Conservation (phyloP, 1,284 basidiomycete genomes). For the Pseudozyma hubeiensis region DNA sequence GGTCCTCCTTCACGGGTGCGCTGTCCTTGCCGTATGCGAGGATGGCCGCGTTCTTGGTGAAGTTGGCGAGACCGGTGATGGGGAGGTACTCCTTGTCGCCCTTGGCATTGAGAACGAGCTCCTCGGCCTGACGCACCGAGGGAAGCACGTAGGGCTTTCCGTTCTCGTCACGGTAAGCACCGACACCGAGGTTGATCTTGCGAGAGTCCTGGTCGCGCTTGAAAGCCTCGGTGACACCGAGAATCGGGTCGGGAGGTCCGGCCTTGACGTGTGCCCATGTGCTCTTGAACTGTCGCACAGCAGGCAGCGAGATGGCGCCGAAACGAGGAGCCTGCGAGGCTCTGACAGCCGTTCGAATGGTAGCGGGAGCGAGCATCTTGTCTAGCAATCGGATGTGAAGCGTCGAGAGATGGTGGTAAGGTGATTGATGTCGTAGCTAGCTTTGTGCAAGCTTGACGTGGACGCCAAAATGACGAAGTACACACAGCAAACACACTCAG, state of each 20-base stretch:
- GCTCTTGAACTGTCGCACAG: slow-evolving; percentile 72
- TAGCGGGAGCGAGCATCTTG: slow-evolving; percentile 44
- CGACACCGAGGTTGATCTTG: slow-evolving; percentile 94
- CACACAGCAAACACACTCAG: neutral
- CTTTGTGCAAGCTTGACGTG: neutral
- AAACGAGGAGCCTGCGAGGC: slow-evolving; percentile 36
- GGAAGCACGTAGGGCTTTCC: slow-evolving; percentile 95
- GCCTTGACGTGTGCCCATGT: slow-evolving; percentile 86
- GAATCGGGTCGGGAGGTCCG: slow-evolving; percentile 92
- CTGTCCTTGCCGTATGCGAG: slow-evolving; percentile 86
- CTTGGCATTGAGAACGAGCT: slow-evolving; percentile 76
- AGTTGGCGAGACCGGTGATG: slow-evolving; percentile 89
- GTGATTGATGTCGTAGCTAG: neutral
- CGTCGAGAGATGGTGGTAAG: slow-evolving; percentile 6
- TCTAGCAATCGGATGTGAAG: neutral
- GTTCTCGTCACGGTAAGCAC: slow-evolving; percentile 86
- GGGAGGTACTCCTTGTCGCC: slow-evolving; percentile 98
- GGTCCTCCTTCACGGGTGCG: slow-evolving; percentile 78
- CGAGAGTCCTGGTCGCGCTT: slow-evolving; percentile 83
- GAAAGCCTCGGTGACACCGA: slow-evolving; percentile 95
- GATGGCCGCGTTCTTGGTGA: slow-evolving; percentile 88
- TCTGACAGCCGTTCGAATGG: slow-evolving; percentile 42
- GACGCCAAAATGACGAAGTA: no score
- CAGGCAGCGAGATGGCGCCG: slow-evolving; percentile 35
- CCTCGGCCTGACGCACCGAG: slow-evolving; percentile 93